phyloP scores from a whole-genome alignment of 1,284 basidiomycete genomes.

The Coriolopsis trogii region DNA sequence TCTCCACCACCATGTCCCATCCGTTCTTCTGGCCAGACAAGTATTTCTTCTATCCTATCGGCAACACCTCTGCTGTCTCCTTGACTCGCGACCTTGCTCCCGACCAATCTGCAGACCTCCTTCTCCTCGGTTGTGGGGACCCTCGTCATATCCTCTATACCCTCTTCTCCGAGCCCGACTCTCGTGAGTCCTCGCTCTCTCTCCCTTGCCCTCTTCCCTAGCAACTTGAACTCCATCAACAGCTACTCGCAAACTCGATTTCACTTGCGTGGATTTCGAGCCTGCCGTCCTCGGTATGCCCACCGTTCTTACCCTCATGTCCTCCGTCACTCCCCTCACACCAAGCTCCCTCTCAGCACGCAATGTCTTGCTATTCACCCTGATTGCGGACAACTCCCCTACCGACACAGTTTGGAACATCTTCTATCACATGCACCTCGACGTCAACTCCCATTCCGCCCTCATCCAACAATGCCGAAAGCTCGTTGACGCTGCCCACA shows the following conservation, averaged over 20 bases:
- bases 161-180: slow-evolving; percentile 24
- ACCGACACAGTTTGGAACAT: slow-evolving; percentile 51
- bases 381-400: slow-evolving; percentile 38
- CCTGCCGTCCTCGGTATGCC: slow-evolving; percentile 58
- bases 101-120: slow-evolving; percentile 46
- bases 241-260: slow-evolving; percentile 48
- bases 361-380: slow-evolving; percentile 40
- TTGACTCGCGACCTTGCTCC: slow-evolving; percentile 51
- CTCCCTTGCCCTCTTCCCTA: neutral
- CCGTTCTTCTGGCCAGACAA: slow-evolving; percentile 43
- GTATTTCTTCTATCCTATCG: slow-evolving; percentile 56
- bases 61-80: slow-evolving; percentile 56
- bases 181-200: slow-evolving; percentile 13
- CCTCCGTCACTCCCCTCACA: neutral
- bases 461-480: slow-evolving; percentile 48
- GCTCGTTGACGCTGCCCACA: slow-evolving; percentile 40
- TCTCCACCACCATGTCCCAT: slow-evolving; percentile 3
- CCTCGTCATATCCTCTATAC: slow-evolving; percentile 59
- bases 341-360: slow-evolving; percentile 36
- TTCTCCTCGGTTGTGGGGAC: slow-evolving; percentile 63
- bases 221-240: neutral
- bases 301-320: neutral
- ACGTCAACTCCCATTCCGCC: slow-evolving; percentile 40
- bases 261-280: slow-evolving; percentile 65
- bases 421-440: slow-evolving; percentile 57